A percentile compares a stretch with the other conserved stretches of the same genome.
These are phyloP conservation scores for Magnolia changhungtana DNA, from an alignment of 164 flowering plant genomes.

Conservation along the genomic window DNA sequence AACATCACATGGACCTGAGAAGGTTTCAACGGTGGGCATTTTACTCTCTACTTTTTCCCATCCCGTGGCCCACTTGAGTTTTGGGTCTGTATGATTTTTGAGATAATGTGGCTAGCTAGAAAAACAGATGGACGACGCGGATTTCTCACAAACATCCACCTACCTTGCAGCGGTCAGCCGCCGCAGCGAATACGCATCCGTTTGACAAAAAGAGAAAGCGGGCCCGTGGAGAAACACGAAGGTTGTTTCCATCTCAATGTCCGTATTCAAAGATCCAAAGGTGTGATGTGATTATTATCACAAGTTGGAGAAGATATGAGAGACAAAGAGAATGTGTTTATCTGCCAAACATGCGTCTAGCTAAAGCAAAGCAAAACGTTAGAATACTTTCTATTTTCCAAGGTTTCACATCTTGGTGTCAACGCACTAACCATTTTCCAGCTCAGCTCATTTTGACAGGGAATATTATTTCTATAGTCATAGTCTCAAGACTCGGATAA, in stretches of 20 bases:
- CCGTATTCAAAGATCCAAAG: background rate
- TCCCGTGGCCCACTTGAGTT: too few species aligned
- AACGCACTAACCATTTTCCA: background rate
- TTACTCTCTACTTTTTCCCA: too few species aligned
- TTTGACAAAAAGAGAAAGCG: background rate
- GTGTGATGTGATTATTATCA: background rate
- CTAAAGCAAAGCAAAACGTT: background rate
- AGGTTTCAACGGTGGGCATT: too few species aligned
- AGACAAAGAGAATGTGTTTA: too few species aligned
- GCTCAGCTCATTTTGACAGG: background rate
- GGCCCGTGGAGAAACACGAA: background rate
- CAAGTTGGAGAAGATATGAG: background rate
- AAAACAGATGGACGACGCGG: too few species aligned
- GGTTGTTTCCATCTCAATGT: background rate
- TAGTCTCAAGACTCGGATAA: too few species aligned
- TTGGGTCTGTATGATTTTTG: too few species aligned
- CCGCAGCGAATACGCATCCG: too few species aligned
- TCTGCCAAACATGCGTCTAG: background rate
- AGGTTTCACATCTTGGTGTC: background rate
- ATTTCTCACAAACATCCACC: too few species aligned
- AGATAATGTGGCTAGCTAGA: too few species aligned
- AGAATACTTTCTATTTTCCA: background rate
- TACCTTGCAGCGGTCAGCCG: too few species aligned
- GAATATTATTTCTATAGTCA: background rate
- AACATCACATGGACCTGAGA: too few species aligned